These are phyloP conservation scores for Aspergillus tamarii DNA, from an alignment of 2,329 filamentous ascomycete genomes.

Conservation along the genomic window DNA sequence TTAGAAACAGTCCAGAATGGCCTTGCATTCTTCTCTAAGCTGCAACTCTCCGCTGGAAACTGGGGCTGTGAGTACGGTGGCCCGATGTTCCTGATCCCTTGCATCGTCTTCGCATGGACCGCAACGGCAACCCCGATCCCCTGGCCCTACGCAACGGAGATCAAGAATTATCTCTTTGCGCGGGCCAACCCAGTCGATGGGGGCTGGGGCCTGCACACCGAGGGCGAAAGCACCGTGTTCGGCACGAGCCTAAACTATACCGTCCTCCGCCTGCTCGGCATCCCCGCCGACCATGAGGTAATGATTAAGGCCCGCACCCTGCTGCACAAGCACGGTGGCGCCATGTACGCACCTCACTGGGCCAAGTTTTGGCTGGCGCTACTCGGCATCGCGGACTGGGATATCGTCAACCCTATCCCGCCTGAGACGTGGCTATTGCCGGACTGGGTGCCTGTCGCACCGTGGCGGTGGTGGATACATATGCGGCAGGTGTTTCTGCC, in stretches of 20 bases:
- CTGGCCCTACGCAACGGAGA: constrained; percentile 1
- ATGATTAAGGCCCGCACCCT: neutral
- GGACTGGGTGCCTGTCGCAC: constrained; percentile 8
- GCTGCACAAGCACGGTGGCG: constrained; percentile 5
- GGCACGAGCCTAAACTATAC: constrained; percentile 11
- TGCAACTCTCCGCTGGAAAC: neutral
- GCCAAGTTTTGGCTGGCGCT: constrained; percentile 17
- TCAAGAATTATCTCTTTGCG: neutral
- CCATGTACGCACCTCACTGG: constrained; percentile 5
- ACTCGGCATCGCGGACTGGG: constrained; percentile 14
- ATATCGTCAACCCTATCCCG: constrained; percentile 2
- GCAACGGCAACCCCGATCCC: constrained; percentile 5
- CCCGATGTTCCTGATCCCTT: constrained; percentile 5
- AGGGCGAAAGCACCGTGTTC: constrained; percentile 5
- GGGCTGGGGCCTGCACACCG: constrained; percentile 12
- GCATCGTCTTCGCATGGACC: constrained; percentile 6
- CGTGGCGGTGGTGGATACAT: constrained; percentile 15
- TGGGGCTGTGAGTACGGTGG: constrained; percentile 9
- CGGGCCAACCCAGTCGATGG: constrained; percentile 4
- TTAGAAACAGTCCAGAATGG: neutral
- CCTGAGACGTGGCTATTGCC: constrained; percentile 15
- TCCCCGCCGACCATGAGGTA: neutral
- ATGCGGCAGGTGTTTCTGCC: constrained; percentile 9
- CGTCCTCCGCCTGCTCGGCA: constrained; percentile 11
- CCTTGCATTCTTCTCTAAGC: neutral